These are phyloP conservation scores for Cystobasidium onofrii DNA, from an alignment of 768 basidiomycete genomes.

Conservation along the genomic window DNA sequence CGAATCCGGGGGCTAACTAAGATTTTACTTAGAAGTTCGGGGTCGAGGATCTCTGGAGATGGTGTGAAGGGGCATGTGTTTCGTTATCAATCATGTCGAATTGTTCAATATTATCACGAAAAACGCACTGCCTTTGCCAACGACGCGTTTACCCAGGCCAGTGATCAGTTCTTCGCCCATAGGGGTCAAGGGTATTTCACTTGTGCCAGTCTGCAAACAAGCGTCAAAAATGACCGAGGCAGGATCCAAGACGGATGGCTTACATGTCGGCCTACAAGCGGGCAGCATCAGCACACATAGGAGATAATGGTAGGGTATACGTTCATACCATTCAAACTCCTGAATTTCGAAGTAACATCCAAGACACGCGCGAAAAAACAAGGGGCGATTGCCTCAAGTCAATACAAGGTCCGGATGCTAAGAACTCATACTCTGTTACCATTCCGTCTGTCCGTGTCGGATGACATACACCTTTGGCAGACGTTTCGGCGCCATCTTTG, in stretches of 20 bases:
- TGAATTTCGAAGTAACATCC: conserved; percentile 42
- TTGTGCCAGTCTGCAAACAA: conserved; percentile 62
- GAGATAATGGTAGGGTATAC: too few relatives aligned
- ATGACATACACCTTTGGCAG: conserved; percentile 69
- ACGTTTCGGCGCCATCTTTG: conserved; percentile 4
- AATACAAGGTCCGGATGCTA: too few relatives aligned
- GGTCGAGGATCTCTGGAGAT: conserved; percentile 70
- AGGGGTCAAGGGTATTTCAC: conserved; percentile 77
- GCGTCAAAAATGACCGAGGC: neutral
- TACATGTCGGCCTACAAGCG: neutral
- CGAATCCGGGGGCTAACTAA: conserved; percentile 80
- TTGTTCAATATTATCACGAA: too few relatives aligned
- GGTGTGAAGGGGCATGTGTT: too few relatives aligned
- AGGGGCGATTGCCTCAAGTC: too few relatives aligned
- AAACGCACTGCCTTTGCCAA: conserved; percentile 65
- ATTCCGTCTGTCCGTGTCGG: conserved; percentile 88
- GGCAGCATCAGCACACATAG: too few relatives aligned
- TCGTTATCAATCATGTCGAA: neutral
- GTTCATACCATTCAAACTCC: too few relatives aligned
- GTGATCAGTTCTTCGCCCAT: conserved; percentile 65
- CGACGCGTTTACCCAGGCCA: conserved; percentile 57
- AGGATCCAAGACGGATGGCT: neutral
- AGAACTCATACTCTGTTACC: conserved; percentile 50
- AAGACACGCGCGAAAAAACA: too few relatives aligned
- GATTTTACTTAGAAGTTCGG: conserved; percentile 63